Evolutionary conservation across 768 basidiomycete genomes (phyloP), one percentile per base, ranked within the genome.

Genomic region (Tricholoma terreum): DNA sequence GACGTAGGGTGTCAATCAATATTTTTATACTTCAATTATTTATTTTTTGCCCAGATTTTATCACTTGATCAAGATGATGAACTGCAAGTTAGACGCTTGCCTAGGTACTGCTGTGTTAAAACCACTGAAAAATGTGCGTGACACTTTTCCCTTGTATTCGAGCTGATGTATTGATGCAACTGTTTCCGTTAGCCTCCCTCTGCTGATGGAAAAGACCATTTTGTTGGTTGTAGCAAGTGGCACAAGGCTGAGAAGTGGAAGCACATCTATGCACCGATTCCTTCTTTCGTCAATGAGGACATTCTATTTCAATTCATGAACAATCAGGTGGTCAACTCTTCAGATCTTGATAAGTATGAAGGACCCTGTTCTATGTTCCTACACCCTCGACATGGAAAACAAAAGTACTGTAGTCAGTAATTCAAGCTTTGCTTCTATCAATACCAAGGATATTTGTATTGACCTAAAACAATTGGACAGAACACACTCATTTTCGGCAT

Each of bases 401-500:
- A 52, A 15, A 52, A 31, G 15, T 24, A 7, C 15, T 52, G 51
- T 52, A 52, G 51, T 52, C 51, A 52, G n/a, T 36, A 52, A 52
- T 51, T 34, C 33, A 31, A n/a, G n/a, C 33, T 38, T 38, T 38
- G 36, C n/a, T 38, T 15, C n/a, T 38, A n/a, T 38, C 5, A 11
- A 19, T 43, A 9, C 8, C 42, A 43, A 43, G 10, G 31, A 31
- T 50, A 6, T 2, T n/a, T 27, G 10, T 50, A 27, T 50, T n/a
- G 22, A 21, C 49, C 6, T 27, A 12, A 8, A 14, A 14, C 8
- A 14, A 9, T 14, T 35, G 34, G 34, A 35, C 30, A 50, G 49
- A 50, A 50, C 49, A 50, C 21, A 38, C 38, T 21, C 35, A 52
- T 52, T 52, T 52, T 24, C n/a, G 17, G 14, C 15, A 52, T 3